Evolutionary conservation across 257 asterid genomes (phyloP).

Genomic region (Solanum pennellii): DNA sequence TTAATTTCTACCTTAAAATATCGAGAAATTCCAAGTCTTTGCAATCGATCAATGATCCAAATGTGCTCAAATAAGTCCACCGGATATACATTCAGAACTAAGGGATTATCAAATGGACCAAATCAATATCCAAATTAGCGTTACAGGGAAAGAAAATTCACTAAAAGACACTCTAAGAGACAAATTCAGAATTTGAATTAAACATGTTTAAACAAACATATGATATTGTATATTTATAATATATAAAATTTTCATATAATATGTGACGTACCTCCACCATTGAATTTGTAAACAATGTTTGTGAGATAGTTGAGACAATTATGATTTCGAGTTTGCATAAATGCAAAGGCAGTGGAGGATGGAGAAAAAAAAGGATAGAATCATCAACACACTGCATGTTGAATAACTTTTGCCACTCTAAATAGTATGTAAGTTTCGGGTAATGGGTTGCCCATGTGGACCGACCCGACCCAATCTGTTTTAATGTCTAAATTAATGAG

Average conservation of each 20-base stretch:
- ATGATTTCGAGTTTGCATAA: constrained; percentile 48
- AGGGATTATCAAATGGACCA: too few relatives aligned
- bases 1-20: constrained; percentile 44
- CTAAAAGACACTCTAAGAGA: too few relatives aligned
- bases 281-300: constrained; percentile 33
- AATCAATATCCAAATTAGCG: too few relatives aligned
- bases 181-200: too few relatives aligned
- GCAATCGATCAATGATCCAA: constrained; percentile 73
- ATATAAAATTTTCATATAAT: too few relatives aligned
- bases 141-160: too few relatives aligned
- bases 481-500: too few relatives aligned
- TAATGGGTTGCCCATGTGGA: too few relatives aligned
- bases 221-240: too few relatives aligned
- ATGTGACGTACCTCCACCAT: constrained; percentile 16
- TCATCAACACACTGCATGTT: constrained; percentile 53
- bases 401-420: constrained; percentile 63
- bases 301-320: constrained; percentile 50
- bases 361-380: constrained; percentile 84
- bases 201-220: too few relatives aligned
- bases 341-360: constrained; percentile 80
- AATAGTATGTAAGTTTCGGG: not conserved
- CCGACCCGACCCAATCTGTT: too few relatives aligned
- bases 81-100: constrained; percentile 81
- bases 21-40: constrained; percentile 65
- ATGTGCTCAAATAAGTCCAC: constrained; percentile 87